Base-by-base conservation (phyloP, 495 filamentous ascomycete genomes). In the Penicillium tannophilum region DNA sequence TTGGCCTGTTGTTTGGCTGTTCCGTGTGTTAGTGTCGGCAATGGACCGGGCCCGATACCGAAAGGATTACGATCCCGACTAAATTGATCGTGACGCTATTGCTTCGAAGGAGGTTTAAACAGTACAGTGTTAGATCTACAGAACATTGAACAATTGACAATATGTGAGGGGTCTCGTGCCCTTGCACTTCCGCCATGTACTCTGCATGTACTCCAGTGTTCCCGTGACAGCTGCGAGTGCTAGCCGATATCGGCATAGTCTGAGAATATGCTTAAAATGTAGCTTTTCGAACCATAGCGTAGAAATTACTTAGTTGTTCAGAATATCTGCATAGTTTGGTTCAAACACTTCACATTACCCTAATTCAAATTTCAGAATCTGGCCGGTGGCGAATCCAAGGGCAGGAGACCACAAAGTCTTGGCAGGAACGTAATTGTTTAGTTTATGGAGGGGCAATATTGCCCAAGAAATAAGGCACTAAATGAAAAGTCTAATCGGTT, bases 171-270 rank as follows among this genome's bases (percentile, higher is more conserved):
- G 48, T 58, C 26, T 52, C 55, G 28, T 58, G 55, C 45, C 44
- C 17, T 17, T 48, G 20, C 49, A 26, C n/a, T 8, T n/a, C 23
- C 41, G 12, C 46, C 31, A 46, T 42, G 35, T 39, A 44, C 24
- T 46, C n/a, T 53, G 42, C 41, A 59, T 59, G 56, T 59, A 59
- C 48, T 45, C 56, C 39, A n/a, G 39, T 41, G 39, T 41, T 48
- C 26, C 46, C 24, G 26, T 28, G 46, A 49, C 46, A 49, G 46
- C 46, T 49, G 46, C 46, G 9, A 62, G 55, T 36, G 39, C 43
- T 58, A 54, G 44, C 54, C 52, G 52, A 54, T 54, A 55, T 61
- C 55, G 52, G 58, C 33, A 48, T 52, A 54, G 42, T 33, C 30
- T 24, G 5, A 24, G 16, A 24, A 23, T 49, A 28, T 49, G 42